A percentile compares a stretch with the other conserved stretches of the same genome.
Evolutionary conservation across 2,329 filamentous ascomycete genomes (phyloP).

Genomic region (Grosmannia clavigera): DNA sequence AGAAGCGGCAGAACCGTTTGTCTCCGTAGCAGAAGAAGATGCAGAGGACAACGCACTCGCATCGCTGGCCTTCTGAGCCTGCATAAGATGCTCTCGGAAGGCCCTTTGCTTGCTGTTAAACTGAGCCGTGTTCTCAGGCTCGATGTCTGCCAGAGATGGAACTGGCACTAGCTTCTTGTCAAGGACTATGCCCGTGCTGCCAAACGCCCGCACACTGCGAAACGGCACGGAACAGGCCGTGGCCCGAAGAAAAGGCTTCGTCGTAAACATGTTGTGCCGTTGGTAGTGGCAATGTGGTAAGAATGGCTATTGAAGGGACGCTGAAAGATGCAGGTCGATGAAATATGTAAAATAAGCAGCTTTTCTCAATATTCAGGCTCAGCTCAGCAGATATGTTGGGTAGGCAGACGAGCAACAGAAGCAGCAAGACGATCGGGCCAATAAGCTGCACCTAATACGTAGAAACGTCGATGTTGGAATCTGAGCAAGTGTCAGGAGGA

Average conservation of each 20-base stretch:
- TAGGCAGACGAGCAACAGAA: not conserved
- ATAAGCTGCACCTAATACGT: not conserved
- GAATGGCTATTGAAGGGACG: not conserved
- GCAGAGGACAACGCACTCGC: conserved; percentile 53
- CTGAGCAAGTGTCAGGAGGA: not conserved
- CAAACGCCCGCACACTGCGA: conserved; percentile 41
- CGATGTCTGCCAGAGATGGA: conserved; percentile 78
- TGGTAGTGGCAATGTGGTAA: not conserved
- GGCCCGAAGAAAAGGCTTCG: not conserved
- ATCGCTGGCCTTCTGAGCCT: conserved; percentile 70
- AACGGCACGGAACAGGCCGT: conserved; percentile 20
- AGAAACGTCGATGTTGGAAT: not conserved
- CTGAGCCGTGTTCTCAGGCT: conserved; percentile 53
- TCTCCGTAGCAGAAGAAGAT: not conserved
- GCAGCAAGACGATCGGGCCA: not conserved
- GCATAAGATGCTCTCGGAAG: conserved; percentile 66
- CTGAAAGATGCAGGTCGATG: not conserved
- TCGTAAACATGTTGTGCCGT: not conserved
- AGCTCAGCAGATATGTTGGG: not conserved
- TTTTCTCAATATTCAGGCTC: not conserved
- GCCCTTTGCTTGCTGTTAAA: conserved; percentile 78
- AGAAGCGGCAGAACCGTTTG: conserved; percentile 10
- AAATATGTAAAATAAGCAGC: not conserved
- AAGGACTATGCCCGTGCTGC: conserved; percentile 34
- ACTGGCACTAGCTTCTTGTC: conserved; percentile 43